phyloP scores from a whole-genome alignment of 495 filamentous ascomycete genomes.

The Penicillium subrubescens region DNA sequence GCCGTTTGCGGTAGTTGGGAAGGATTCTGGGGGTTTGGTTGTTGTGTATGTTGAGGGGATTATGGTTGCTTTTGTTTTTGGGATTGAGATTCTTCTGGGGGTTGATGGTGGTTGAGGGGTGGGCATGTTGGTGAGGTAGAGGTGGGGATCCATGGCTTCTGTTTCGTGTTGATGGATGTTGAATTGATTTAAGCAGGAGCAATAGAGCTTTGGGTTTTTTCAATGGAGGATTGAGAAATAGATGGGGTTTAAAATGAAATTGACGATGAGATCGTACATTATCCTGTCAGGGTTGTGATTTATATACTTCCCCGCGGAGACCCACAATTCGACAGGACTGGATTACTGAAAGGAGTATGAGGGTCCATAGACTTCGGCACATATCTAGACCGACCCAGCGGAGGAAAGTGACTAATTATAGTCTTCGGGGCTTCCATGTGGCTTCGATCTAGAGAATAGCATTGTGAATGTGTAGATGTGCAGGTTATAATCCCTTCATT shows the following conservation, averaged over 20 bases:
- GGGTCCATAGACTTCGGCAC: background rate
- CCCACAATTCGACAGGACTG: background rate
- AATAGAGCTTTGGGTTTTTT: background rate
- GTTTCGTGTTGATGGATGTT: background rate
- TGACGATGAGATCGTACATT: background rate
- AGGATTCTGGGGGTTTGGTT: conserved; percentile 23
- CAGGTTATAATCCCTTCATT: background rate
- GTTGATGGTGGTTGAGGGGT: background rate
- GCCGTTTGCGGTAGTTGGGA: conserved; percentile 18
- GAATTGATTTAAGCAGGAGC: background rate
- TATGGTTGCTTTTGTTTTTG: conserved; percentile 10
- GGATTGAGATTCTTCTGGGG: background rate
- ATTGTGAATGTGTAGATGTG: background rate
- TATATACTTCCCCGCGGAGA: conserved; percentile 4
- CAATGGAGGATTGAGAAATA: background rate
- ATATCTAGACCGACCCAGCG: background rate
- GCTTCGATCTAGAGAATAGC: background rate
- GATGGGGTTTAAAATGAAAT: background rate
- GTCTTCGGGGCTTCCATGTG: background rate
- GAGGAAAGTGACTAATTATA: background rate
- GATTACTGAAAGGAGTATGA: background rate
- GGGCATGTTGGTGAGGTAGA: background rate
- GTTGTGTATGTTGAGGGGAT: conserved; percentile 13
- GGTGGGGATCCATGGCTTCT: background rate
- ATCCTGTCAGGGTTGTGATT: background rate